Percentiles rank a stretch among this genome's conserved stretches.
Evolutionary conservation across 257 asterid species (phyloP).

Genomic region (Thymus quinquecostatus): DNA sequence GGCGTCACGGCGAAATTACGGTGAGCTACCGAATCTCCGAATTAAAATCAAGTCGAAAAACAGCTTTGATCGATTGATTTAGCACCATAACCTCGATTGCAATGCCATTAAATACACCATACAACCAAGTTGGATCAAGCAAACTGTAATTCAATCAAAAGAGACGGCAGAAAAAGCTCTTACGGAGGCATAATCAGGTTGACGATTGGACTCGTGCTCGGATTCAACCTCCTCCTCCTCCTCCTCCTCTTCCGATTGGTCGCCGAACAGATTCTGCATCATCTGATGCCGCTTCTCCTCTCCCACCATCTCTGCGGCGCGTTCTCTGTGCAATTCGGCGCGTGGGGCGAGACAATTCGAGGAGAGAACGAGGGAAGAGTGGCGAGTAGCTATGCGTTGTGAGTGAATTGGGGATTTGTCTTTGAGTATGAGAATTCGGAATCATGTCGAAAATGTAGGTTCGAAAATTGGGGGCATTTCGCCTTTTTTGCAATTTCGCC

Average conservation of each 20-base stretch:
- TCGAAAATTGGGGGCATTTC: neutral
- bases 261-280: conserved; percentile 99
- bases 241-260: conserved; percentile 94
- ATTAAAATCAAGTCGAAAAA: neutral
- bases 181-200: conserved; percentile 83
- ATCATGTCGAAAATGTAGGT: neutral
- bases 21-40: neutral
- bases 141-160: neutral
- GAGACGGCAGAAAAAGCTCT: neutral
- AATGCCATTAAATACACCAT: conserved; percentile 21
- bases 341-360: neutral
- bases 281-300: conserved; percentile 98
- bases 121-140: neutral
- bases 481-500: conserved; percentile 1
- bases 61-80: neutral
- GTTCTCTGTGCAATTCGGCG: conserved; percentile 3
- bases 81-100: too few species aligned
- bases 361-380: neutral
- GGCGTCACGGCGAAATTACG: neutral
- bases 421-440: neutral
- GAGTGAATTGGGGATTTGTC: conserved; percentile 7
- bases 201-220: conserved; percentile 93
- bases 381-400: neutral
- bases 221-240: conserved; percentile 95
- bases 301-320: conserved; percentile 66